phyloP scores from a whole-genome alignment of 1,139 yeast genomes.

The Yamadazyma atlantica region DNA sequence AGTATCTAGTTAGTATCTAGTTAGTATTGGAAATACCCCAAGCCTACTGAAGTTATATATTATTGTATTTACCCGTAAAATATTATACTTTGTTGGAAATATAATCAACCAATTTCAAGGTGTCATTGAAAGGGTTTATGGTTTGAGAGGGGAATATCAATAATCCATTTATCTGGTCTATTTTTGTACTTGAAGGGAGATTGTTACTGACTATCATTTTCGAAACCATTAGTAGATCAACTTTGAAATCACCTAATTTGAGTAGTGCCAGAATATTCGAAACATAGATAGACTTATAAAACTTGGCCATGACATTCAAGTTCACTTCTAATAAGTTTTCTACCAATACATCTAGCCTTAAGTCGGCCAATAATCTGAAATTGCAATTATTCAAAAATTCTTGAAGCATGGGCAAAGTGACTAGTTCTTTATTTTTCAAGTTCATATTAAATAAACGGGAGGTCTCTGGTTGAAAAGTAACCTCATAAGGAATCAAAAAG shows the following conservation, averaged over 20 bases:
- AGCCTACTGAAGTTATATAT: too few relatives aligned
- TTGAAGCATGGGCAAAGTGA: conserved; percentile 18
- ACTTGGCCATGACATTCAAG: conserved; percentile 27
- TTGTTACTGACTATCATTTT: conserved; percentile 37
- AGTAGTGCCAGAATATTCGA: conserved; percentile 12
- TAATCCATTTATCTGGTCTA: conserved; percentile 32
- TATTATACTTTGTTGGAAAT: conserved; percentile 4
- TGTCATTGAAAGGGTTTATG: conserved; percentile 5
- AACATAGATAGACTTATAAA: conserved; percentile 27
- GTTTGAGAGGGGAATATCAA: conserved; percentile 24
- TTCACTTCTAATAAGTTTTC: conserved; percentile 34
- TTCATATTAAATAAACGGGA: conserved; percentile 9
- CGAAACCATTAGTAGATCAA: conserved; percentile 25
- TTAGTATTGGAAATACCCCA: too few relatives aligned
- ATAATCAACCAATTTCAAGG: conserved; percentile 16
- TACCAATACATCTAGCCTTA: conserved; percentile 17
- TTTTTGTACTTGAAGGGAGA: conserved; percentile 28
- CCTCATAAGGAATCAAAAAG: not conserved
- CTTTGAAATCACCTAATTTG: conserved; percentile 17
- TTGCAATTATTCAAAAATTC: conserved; percentile 16
- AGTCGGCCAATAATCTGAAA: conserved; percentile 12
- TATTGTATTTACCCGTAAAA: too few relatives aligned
- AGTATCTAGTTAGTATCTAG: too few relatives aligned
- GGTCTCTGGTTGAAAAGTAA: conserved; percentile 4
- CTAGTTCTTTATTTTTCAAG: conserved; percentile 14